These are phyloP conservation scores for Didymellaceae sp. DNA, from an alignment of 2,329 filamentous ascomycete species.

Conservation along the genomic window DNA sequence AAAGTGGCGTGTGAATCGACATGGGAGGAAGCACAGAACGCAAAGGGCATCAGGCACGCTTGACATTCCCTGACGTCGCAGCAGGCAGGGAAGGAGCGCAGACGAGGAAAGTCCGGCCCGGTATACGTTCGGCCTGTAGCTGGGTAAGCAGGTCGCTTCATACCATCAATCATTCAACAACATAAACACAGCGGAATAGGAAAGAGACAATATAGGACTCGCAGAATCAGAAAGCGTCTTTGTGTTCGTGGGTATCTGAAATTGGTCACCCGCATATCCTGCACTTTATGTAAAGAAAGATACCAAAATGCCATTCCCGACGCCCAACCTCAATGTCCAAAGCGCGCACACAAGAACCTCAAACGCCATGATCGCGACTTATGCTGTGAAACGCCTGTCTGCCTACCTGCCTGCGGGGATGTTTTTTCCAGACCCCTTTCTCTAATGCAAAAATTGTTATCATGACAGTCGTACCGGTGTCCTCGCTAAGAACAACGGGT, in stretches of 20 bases:
- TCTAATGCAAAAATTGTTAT: constrained; percentile 18
- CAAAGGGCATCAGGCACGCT: no score
- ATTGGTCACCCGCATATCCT: constrained; percentile 1
- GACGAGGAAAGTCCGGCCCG: no score
- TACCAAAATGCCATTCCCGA: background rate
- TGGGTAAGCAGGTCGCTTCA: background rate
- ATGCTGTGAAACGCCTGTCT: constrained; percentile 17
- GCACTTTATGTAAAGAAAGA: background rate
- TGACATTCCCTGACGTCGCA: no score
- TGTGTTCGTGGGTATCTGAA: background rate
- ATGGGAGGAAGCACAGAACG: no score
- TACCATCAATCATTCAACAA: background rate
- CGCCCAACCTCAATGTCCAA: constrained; percentile 5
- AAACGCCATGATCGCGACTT: constrained; percentile 3
- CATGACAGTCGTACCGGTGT: constrained; percentile 12
- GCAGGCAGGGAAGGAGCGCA: no score
- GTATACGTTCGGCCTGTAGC: no score
- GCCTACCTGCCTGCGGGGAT: no score
- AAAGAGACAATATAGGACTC: no score
- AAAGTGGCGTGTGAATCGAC: no score
- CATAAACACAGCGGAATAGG: no score
- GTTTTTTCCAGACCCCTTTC: constrained; percentile 1
- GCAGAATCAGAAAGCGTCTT: background rate
- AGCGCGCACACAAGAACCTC: constrained; percentile 1
- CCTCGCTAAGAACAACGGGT: background rate